Evolutionary conservation across 2,329 filamentous ascomycete species (phyloP).

Genomic region (Colletotrichum godetiae): DNA sequence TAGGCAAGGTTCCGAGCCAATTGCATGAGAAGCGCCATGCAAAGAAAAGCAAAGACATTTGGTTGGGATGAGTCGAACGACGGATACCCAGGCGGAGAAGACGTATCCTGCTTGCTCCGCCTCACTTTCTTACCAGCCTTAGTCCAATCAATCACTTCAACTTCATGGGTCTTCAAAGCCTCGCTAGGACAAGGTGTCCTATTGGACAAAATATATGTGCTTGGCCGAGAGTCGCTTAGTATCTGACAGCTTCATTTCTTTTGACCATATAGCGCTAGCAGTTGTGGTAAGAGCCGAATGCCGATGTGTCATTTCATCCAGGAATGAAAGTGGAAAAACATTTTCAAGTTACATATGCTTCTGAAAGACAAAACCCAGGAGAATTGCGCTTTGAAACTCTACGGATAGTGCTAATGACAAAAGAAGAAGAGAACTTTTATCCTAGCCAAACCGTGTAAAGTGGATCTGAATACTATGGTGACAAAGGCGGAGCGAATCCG

Average conservation of each 20-base stretch:
- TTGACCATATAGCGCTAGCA: background rate
- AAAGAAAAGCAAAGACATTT: background rate
- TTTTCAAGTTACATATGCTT: background rate
- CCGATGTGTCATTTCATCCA: background rate
- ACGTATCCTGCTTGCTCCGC: background rate
- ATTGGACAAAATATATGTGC: background rate
- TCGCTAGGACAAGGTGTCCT: background rate
- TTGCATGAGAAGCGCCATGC: background rate
- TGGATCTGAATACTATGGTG: background rate
- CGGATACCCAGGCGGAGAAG: background rate
- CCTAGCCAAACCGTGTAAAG: background rate
- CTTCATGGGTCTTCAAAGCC: background rate
- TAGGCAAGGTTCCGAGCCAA: background rate
- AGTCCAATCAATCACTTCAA: background rate
- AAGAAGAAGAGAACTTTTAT: background rate
- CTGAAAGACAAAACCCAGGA: background rate
- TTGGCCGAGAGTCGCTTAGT: background rate
- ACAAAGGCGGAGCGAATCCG: background rate
- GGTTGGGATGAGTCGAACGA: background rate
- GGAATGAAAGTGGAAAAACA: background rate
- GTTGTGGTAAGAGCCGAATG: background rate
- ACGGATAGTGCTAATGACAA: background rate
- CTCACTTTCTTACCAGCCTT: background rate
- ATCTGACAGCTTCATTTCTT: background rate
- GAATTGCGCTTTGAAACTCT: background rate